These are phyloP conservation scores for Candida nitratophila DNA, from an alignment of 805 yeast genomes.

Conservation along the genomic window DNA sequence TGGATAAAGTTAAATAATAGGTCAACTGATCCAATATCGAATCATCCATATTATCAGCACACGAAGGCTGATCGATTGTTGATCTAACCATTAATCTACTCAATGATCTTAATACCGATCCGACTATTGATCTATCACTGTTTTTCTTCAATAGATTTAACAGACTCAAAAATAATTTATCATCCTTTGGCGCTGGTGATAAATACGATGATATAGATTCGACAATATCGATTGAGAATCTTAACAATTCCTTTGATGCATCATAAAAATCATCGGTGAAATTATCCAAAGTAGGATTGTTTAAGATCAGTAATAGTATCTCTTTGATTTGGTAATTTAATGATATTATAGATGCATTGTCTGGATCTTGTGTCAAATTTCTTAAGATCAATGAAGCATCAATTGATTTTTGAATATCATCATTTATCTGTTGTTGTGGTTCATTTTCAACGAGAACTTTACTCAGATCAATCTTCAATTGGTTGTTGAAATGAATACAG, in stretches of 20 bases:
- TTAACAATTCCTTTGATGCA: constrained; percentile 47
- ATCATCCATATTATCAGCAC: constrained; percentile 41
- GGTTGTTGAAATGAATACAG: constrained; percentile 12
- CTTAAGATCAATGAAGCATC: constrained; percentile 65
- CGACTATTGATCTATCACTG: constrained; percentile 62
- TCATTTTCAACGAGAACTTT: neutral
- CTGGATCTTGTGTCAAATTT: constrained; percentile 77
- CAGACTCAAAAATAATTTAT: constrained; percentile 55
- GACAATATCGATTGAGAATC: constrained; percentile 67
- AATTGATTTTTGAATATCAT: constrained; percentile 22
- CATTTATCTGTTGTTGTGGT: constrained; percentile 2
- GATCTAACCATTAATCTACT: constrained; percentile 71
- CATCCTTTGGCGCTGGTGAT: constrained; percentile 66
- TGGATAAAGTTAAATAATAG: constrained; percentile 48
- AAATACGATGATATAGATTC: constrained; percentile 81
- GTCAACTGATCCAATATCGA: constrained; percentile 46
- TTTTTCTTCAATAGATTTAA: constrained; percentile 41
- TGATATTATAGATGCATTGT: constrained; percentile 73
- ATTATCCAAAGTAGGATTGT: constrained; percentile 30
- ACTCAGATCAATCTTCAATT: constrained; percentile 2
- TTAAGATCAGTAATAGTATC: constrained; percentile 40
- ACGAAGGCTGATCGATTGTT: constrained; percentile 37
- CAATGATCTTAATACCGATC: constrained; percentile 67
- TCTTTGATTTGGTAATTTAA: constrained; percentile 29
- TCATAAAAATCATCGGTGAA: constrained; percentile 18